Base-by-base conservation (phyloP, 768 basidiomycete genomes). In the Auriscalpium orientale region DNA sequence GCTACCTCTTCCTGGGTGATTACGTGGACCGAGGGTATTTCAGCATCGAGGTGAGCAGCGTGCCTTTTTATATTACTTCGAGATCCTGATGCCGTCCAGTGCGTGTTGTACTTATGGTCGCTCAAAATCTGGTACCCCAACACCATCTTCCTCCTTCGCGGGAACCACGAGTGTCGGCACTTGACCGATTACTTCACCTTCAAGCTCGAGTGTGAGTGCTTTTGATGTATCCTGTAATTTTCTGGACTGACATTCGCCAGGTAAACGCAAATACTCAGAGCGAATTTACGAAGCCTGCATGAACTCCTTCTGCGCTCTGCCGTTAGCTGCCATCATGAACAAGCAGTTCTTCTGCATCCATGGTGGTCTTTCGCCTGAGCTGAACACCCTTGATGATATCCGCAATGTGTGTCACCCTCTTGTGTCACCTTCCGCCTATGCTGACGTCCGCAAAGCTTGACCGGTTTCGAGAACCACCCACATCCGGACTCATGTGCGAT, bases 101-200 rank as follows among this genome's bases (percentile, higher is more conserved):
- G 95, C 68, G 95, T 98, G 18, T 76, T 98, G 47, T 99, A 99
- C 71, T 80, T 99, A 33, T 99, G 95, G 95, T 82, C 93, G 2
- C 79, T 99, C 70, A 99, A 99, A 77, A 98, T 99, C 70, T 98
- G 95, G 94, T 98, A 98, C 71, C 97, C 97, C 51, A 85, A 95
- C 63, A 97, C 95, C 28, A 78, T 98, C 38, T 98, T 95, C 79
- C 82, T 99, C 43, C 80, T 99, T 37, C 91, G 97, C 50, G 97
- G 97, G 49, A 99, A 99, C 66, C 97, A 99, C 71, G 97, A 99
- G 76, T 99, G 97, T 69, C 85, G 97, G 49, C 97, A 98, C 74
- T 74, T 98, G 69, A 99, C 95, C 20, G 95, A 98, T 67, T 98
- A 98, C 72, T 98, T 97, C 68, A 98, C 95, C 37, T 98, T 98